Base-by-base conservation (phyloP, 768 basidiomycete genomes). In the Leccinum fibrillosum region DNA sequence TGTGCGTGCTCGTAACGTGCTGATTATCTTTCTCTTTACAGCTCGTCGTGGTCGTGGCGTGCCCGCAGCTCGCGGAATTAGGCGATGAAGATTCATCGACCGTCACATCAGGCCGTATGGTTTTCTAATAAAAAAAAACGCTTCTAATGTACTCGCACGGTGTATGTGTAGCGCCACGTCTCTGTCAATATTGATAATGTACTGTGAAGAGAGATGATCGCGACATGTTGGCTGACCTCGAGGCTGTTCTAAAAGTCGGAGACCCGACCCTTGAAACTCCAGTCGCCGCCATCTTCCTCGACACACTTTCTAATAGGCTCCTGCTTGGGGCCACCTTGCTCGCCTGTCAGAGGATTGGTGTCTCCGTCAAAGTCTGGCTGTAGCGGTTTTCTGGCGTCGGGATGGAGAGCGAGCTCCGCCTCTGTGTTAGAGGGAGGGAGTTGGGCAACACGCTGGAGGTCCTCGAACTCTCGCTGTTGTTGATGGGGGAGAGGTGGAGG, bases 181-280 rank as follows among this genome's bases (percentile, higher is more conserved):
- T 55, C 55, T 61, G 60, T 26, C 53, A 28, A 52, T 28, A 39
- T 50, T 54, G 55, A 52, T 39, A 56, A 56, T 60, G 54, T 59
- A 58, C 34, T 39, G 34, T 30, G 51, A 58, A 45, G 50, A 44
- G 42, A 52, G 13, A 30, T 39, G 34, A 25, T 21, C 2, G 12
- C 5, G 28, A 49, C 5, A 17, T 49, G 23, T 17, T 23, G 55
- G 35, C 15, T 10, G 5, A 10, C n/a, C 19, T 30, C n/a, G 30
- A 32, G 30, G 34, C 13, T 56, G 51, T 23, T 25, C 62, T 72
- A 94, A 73, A 94, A 94, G 76, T 94, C 92, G 19, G 90, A 90
- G 26, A 92, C 92, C 23, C 91, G 79, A 11, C 93, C 93, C 65
- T 90, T 92, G 76, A 88, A 91, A 64, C 91, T 94, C 93, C 93